A percentile compares a stretch with the other conserved stretches of the same genome.
phyloP scores from a whole-genome alignment of 1,139 yeast species.

The Yamadazyma mexicana region DNA sequence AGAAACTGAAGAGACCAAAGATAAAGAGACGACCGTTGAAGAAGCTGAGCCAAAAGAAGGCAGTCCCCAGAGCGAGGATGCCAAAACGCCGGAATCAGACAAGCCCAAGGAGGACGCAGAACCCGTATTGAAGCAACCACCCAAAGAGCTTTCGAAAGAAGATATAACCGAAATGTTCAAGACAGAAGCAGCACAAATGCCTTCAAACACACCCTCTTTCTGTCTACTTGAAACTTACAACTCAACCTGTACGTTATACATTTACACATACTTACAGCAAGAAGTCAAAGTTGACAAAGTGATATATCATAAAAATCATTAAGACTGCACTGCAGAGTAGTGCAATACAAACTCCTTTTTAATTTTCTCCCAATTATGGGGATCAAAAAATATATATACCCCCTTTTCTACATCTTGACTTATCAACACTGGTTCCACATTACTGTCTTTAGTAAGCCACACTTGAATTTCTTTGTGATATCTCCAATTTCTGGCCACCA shows the following conservation, averaged over 20 bases:
- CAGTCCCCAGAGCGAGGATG: no score
- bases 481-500: slow-evolving; percentile 91
- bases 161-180: background rate
- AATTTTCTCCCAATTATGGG: slow-evolving; percentile 93
- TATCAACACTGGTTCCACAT: slow-evolving; percentile 84
- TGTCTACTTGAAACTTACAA: slow-evolving; percentile 85
- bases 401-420: slow-evolving; percentile 90
- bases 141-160: no score
- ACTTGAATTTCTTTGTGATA: slow-evolving; percentile 94
- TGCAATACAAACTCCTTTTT: slow-evolving; percentile 77
- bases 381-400: slow-evolving; percentile 94
- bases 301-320: slow-evolving; percentile 63
- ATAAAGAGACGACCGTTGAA: slow-evolving; percentile 20
- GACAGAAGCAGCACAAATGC: slow-evolving; percentile 4
- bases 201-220: slow-evolving; percentile 69
- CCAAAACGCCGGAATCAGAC: slow-evolving; percentile 9
- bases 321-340: slow-evolving; percentile 55
- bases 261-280: slow-evolving; percentile 76
- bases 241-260: slow-evolving; percentile 73
- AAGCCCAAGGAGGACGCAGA: slow-evolving; percentile 6
- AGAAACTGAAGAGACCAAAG: slow-evolving; percentile 5
- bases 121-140: slow-evolving; percentile 1
- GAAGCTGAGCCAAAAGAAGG: slow-evolving; percentile 43
- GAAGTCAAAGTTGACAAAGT: slow-evolving; percentile 93
- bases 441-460: slow-evolving; percentile 94